These are phyloP conservation scores for Oemleria cerasiformis DNA, from an alignment of 306 rosid species.

Conservation along the genomic window DNA sequence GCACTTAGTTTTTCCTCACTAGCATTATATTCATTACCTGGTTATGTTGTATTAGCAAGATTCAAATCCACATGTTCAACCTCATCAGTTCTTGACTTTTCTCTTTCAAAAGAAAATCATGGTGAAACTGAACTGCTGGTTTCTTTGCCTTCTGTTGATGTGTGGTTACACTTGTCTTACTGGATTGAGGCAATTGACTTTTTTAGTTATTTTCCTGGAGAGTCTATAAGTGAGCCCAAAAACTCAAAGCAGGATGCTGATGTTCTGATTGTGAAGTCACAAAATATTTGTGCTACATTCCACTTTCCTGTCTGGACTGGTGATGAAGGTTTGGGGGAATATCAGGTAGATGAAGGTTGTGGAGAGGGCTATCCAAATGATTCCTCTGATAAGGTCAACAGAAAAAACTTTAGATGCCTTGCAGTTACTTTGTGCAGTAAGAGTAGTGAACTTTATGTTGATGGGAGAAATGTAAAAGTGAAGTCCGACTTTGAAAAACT, in stretches of 20 bases:
- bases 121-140: constrained; percentile 44
- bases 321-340: constrained; percentile 35
- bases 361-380: constrained; percentile 28
- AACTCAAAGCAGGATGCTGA: constrained; percentile 34
- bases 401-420: constrained; percentile 39
- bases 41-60: constrained; percentile 50
- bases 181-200: constrained; percentile 62
- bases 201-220: constrained; percentile 35
- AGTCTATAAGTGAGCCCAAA: constrained; percentile 27
- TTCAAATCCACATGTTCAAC: constrained; percentile 41
- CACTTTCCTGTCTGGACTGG: constrained; percentile 59
- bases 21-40: constrained; percentile 44
- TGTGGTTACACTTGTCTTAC: constrained; percentile 72
- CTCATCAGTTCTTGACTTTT: constrained; percentile 47
- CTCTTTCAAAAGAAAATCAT: constrained; percentile 46
- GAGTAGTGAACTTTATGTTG: constrained; percentile 42
- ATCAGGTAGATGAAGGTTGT: constrained; percentile 37
- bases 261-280: constrained; percentile 38
- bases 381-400: constrained; percentile 39
- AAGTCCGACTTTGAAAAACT: constrained; percentile 59
- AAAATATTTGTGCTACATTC: constrained; percentile 47
- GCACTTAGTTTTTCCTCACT: constrained; percentile 56
- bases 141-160: constrained; percentile 63
- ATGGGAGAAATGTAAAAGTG: constrained; percentile 36
- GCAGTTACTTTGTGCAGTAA: constrained; percentile 47